phyloP scores from a whole-genome alignment of 257 asterid species.

The Ehretia macrophylla region DNA sequence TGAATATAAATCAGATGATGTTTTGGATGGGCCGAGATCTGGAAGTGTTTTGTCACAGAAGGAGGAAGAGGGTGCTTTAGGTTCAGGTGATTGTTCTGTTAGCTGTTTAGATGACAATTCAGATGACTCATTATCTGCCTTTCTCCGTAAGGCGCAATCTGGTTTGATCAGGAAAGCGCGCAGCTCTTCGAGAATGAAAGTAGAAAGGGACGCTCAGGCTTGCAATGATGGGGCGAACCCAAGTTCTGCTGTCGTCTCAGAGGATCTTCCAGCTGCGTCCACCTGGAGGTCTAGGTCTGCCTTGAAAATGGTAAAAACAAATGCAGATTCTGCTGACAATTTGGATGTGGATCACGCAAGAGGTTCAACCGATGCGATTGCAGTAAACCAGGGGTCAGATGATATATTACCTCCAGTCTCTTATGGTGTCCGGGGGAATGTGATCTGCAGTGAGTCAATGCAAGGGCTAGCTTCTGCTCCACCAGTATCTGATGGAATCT shows the following conservation, averaged over 20 bases:
- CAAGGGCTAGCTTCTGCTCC: slow-evolving; percentile 25
- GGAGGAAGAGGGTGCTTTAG: slow-evolving; percentile 32
- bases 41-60: slow-evolving; percentile 17
- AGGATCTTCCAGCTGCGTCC: slow-evolving; percentile 16
- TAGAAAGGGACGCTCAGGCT: slow-evolving; percentile 34
- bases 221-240: slow-evolving; percentile 28
- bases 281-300: slow-evolving; percentile 22
- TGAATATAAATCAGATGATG: slow-evolving; percentile 24
- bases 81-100: slow-evolving; percentile 13
- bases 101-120: slow-evolving; percentile 30
- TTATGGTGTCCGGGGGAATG: slow-evolving; percentile 15
- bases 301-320: slow-evolving; percentile 25
- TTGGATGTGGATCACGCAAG: slow-evolving; percentile 17
- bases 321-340: slow-evolving; percentile 22
- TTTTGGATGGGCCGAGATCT: slow-evolving; percentile 19
- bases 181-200: slow-evolving; percentile 41
- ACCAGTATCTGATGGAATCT: slow-evolving; percentile 18
- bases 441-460: slow-evolving; percentile 13
- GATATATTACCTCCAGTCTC: slow-evolving; percentile 23
- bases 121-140: slow-evolving; percentile 70
- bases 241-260: slow-evolving; percentile 30
- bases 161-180: slow-evolving; percentile 39
- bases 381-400: slow-evolving; percentile 14
- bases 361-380: slow-evolving; percentile 22
- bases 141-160: slow-evolving; percentile 58